These are phyloP conservation scores for Schizochytrium sp. DNA, from an alignment of 108 stramenopile species.

Conservation along the genomic window DNA sequence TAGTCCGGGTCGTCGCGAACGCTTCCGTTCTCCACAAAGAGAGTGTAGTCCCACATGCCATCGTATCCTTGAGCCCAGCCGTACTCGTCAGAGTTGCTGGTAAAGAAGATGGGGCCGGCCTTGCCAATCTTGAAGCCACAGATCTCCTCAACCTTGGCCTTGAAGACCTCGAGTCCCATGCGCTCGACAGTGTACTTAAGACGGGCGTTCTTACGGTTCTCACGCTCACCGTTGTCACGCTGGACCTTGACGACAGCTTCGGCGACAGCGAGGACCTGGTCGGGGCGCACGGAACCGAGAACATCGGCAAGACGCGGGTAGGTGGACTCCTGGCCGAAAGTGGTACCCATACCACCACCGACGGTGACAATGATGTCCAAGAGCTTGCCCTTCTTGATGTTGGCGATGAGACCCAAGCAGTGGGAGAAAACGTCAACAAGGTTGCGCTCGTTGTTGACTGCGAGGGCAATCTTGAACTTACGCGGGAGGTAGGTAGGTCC, in stretches of 20 bases:
- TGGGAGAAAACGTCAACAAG: conserved; percentile 96
- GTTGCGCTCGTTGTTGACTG: conserved; percentile 92
- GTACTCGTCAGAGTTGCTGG: conserved; percentile 85
- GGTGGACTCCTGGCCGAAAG: conserved; percentile 95
- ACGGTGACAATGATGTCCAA: conserved; percentile 95
- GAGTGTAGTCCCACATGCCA: conserved; percentile 92
- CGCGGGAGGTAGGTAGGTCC: conserved; percentile 95
- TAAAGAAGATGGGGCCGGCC: conserved; percentile 36
- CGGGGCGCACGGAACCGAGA: conserved; percentile 93
- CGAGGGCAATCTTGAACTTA: conserved; percentile 98
- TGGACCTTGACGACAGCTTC: conserved; percentile 94
- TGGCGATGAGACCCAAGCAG: conserved; percentile 92
- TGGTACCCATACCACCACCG: conserved; percentile 97
- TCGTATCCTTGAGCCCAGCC: conserved; percentile 99
- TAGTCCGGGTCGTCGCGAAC: conserved; percentile 91
- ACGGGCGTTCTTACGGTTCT: conserved; percentile 95
- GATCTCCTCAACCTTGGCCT: conserved; percentile 89
- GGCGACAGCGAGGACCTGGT: conserved; percentile 89
- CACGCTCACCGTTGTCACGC: conserved; percentile 97
- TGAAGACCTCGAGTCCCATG: conserved; percentile 92
- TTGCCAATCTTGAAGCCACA: conserved; percentile 85
- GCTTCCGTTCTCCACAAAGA: conserved; percentile 94
- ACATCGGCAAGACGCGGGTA: conserved; percentile 96
- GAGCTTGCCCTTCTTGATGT: conserved; percentile 78
- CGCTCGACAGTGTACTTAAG: conserved; percentile 99